Evolutionary conservation across 2,329 filamentous ascomycete species (phyloP).

Genomic region (Fusarium secorum): DNA sequence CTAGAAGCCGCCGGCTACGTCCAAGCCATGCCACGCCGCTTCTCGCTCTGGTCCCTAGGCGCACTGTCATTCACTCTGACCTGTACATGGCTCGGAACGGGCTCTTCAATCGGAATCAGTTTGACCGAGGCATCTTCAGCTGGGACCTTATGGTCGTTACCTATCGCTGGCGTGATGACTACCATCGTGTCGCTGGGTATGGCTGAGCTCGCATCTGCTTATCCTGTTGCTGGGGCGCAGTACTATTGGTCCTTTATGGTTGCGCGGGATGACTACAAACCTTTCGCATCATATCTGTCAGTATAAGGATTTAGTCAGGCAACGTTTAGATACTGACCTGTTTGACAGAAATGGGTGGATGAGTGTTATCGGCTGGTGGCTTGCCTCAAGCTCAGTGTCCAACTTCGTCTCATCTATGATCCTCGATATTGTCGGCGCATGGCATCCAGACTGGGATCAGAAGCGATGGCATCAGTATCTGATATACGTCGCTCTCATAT

Average conservation of each 20-base stretch:
- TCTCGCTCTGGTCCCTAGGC: constrained; percentile 40
- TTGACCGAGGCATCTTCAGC: constrained; percentile 39
- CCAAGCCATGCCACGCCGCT: constrained; percentile 44
- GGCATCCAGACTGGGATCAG: constrained; percentile 59
- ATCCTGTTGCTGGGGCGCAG: constrained; percentile 41
- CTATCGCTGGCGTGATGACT: constrained; percentile 41
- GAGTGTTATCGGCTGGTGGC: constrained; percentile 36
- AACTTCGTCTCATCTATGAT: constrained; percentile 38
- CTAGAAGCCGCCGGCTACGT: constrained; percentile 44
- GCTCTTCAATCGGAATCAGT: constrained; percentile 42
- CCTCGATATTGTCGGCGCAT: constrained; percentile 24
- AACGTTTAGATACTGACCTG: accelerated
- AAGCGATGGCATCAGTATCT: constrained; percentile 73
- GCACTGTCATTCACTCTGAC: constrained; percentile 44
- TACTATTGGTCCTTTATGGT: constrained; percentile 43
- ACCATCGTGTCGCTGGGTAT: constrained; percentile 40
- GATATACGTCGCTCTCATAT: constrained; percentile 69
- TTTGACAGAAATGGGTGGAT: constrained; percentile 22
- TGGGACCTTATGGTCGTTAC: constrained; percentile 42
- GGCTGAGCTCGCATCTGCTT: constrained; percentile 40
- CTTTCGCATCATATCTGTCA: constrained; percentile 39
- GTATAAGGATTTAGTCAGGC: accelerated
- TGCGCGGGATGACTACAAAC: constrained; percentile 33
- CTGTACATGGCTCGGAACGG: constrained; percentile 44
- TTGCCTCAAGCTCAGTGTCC: constrained; percentile 31